Conservation (phyloP, 352 stramenopile genomes). For the Globisporangium nunn region DNA sequence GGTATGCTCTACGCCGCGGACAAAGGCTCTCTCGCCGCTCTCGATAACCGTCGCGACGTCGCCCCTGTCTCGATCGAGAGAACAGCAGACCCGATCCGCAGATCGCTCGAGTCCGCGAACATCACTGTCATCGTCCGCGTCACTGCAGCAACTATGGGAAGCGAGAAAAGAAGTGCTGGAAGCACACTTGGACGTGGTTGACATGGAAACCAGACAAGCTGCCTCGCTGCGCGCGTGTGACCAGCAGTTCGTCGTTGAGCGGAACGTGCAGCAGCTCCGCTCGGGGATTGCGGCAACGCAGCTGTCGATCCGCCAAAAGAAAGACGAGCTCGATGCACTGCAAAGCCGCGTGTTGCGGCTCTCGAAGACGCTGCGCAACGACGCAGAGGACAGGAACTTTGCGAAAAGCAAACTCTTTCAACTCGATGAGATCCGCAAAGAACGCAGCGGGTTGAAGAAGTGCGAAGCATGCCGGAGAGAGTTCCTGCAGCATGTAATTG, state of each 20-base stretch:
- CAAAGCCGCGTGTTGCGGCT: slow-evolving; percentile 39
- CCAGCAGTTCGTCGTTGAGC: slow-evolving; percentile 51
- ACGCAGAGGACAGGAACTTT: slow-evolving; percentile 30
- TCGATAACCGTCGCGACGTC: neutral
- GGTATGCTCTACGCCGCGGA: neutral
- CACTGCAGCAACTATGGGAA: slow-evolving; percentile 28
- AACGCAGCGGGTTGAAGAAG: slow-evolving; percentile 16
- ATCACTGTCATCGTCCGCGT: slow-evolving; percentile 1
- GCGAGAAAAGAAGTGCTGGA: slow-evolving; percentile 37
- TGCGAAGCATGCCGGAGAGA: slow-evolving; percentile 27
- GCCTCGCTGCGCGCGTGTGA: slow-evolving; percentile 37
- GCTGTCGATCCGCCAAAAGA: slow-evolving; percentile 36
- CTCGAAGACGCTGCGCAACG: slow-evolving; percentile 30
- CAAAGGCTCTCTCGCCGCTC: neutral
- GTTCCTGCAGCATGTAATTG: slow-evolving; percentile 26
- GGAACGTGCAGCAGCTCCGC: slow-evolving; percentile 37
- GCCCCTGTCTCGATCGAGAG: neutral
- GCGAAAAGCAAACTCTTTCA: slow-evolving; percentile 31
- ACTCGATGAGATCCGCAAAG: slow-evolving; percentile 30
- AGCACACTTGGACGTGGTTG: slow-evolving; percentile 48
- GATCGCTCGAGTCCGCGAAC: neutral
- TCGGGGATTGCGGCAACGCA: slow-evolving; percentile 32
- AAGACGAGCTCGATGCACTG: slow-evolving; percentile 36
- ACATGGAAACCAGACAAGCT: slow-evolving; percentile 35
- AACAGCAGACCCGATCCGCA: neutral